A percentile compares a stretch with the other conserved stretches of the same genome.
These are phyloP conservation scores for Globisporangium viniferum DNA, from an alignment of 352 stramenopile genomes.

Conservation along the genomic window DNA sequence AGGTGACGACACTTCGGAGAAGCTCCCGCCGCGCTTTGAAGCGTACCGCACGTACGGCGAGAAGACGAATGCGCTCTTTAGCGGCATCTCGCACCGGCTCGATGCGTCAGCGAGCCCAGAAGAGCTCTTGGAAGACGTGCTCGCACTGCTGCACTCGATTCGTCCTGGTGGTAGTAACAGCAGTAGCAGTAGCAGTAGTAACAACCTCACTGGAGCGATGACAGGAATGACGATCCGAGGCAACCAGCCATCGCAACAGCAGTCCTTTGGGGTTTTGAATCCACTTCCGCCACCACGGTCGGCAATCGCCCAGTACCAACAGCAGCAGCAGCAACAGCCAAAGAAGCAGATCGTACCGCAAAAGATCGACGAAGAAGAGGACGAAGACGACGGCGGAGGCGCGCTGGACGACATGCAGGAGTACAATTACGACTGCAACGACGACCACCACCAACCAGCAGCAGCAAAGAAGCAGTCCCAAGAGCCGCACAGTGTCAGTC, in stretches of 20 bases:
- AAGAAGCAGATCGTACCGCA: constrained; percentile 29
- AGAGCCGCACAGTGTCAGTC: background rate
- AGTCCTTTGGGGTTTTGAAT: background rate
- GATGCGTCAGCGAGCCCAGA: constrained; percentile 32
- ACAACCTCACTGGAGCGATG: background rate
- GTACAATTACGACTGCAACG: constrained; percentile 39
- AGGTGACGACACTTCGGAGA: constrained; percentile 53
- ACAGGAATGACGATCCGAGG: constrained; percentile 2
- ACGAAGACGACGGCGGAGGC: constrained; percentile 35
- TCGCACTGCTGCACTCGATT: constrained; percentile 36
- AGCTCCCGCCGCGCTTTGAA: constrained; percentile 57
- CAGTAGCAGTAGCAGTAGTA: constrained; percentile 16
- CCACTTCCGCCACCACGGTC: background rate
- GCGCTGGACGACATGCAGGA: constrained; percentile 24
- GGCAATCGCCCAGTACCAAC: constrained; percentile 3
- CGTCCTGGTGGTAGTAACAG: background rate
- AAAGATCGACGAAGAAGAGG: constrained; percentile 51
- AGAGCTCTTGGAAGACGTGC: constrained; percentile 40
- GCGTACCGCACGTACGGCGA: constrained; percentile 61
- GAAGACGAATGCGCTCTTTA: constrained; percentile 47
- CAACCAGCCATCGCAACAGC: constrained; percentile 8
- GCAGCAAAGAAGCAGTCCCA: constrained; percentile 3
- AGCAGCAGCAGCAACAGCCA: constrained; percentile 13
- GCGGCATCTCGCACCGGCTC: constrained; percentile 38
- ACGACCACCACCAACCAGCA: background rate